Conservation (phyloP, 805 yeast genomes). For the Torulaspora franciscae region DNA sequence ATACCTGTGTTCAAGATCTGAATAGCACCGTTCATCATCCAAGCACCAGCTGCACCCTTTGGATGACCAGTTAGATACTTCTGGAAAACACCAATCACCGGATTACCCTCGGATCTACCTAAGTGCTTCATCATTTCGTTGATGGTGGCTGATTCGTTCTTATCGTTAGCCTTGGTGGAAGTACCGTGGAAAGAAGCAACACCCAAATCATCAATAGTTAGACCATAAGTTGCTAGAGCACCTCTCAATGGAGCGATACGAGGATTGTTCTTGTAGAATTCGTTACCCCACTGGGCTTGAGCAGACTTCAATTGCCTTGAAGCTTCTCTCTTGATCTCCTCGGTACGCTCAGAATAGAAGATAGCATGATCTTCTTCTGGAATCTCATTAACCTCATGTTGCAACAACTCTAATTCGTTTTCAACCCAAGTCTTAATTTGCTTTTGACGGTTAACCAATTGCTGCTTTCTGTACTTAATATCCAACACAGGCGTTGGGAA, state of each 20-base stretch:
- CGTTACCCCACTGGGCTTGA: conserved; percentile 91
- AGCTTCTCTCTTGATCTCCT: conserved; percentile 82
- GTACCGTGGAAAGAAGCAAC: conserved; percentile 99
- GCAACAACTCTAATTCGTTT: conserved; percentile 63
- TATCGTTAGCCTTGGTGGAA: conserved; percentile 96
- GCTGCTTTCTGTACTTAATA: conserved; percentile 90
- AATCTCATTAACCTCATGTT: conserved; percentile 61
- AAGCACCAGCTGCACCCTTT: conserved; percentile 99
- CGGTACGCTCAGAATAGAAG: conserved; percentile 76
- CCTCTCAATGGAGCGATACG: conserved; percentile 97
- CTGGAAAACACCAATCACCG: conserved; percentile 97
- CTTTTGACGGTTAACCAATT: conserved; percentile 67
- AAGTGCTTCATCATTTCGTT: conserved; percentile 90
- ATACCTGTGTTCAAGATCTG: conserved; percentile 89
- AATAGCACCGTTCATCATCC: conserved; percentile 99
- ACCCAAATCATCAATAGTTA: conserved; percentile 89
- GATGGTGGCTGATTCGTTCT: conserved; percentile 92
- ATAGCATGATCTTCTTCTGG: conserved; percentile 47
- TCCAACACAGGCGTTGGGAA: conserved; percentile 77
- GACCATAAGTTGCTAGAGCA: conserved; percentile 87
- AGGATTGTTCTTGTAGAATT: conserved; percentile 85
- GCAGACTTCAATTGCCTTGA: conserved; percentile 81
- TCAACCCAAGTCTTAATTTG: conserved; percentile 86
- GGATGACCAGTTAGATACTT: conserved; percentile 99
- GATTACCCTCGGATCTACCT: conserved; percentile 97